A percentile compares a stretch with the other conserved stretches of the same genome.
Evolutionary conservation across 768 basidiomycete species (phyloP).

Genomic region (Agrocybe chaxingu): DNA sequence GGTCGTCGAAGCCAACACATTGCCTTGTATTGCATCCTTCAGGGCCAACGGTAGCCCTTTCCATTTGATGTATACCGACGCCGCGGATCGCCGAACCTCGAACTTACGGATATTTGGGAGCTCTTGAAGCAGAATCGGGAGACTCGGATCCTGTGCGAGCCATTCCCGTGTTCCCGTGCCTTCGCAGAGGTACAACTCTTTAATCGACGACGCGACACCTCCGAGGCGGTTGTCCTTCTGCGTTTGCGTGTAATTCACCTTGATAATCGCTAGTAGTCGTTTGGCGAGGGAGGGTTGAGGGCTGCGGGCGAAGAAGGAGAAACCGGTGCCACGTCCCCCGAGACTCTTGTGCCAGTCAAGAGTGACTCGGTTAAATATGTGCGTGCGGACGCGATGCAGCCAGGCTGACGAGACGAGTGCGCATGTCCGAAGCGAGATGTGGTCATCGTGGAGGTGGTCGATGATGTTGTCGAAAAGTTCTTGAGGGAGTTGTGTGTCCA

Average conservation of each 20-base stretch:
- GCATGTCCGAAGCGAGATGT: conserved; percentile 16
- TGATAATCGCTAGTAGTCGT: conserved; percentile 11
- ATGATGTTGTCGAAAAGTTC: conserved; percentile 26
- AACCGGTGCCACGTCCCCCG: neutral
- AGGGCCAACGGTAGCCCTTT: conserved; percentile 9
- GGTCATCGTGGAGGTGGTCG: conserved; percentile 22
- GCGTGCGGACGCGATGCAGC: conserved; percentile 21
- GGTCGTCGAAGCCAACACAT: conserved; percentile 16
- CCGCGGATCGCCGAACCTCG: conserved; percentile 16
- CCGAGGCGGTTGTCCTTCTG: conserved; percentile 86
- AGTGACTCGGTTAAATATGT: conserved; percentile 21
- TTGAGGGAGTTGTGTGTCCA: conserved; percentile 17
- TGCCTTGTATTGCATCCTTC: conserved; percentile 12
- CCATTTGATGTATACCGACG: conserved; percentile 21
- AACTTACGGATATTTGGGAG: conserved; percentile 20
- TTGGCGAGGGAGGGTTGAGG: conserved; percentile 9
- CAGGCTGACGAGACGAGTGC: conserved; percentile 25
- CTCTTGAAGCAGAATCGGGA: conserved; percentile 15
- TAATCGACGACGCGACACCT: conserved; percentile 49
- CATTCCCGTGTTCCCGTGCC: conserved; percentile 20
- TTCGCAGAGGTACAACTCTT: conserved; percentile 21
- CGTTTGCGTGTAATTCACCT: conserved; percentile 36
- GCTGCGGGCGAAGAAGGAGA: conserved; percentile 7
- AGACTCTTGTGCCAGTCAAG: conserved; percentile 16
- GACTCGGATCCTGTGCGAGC: conserved; percentile 16